Percentiles rank a stretch among this genome's conserved stretches.
Evolutionary conservation across 1,284 basidiomycete genomes (phyloP).

Genomic region (Peniophora sp.): DNA sequence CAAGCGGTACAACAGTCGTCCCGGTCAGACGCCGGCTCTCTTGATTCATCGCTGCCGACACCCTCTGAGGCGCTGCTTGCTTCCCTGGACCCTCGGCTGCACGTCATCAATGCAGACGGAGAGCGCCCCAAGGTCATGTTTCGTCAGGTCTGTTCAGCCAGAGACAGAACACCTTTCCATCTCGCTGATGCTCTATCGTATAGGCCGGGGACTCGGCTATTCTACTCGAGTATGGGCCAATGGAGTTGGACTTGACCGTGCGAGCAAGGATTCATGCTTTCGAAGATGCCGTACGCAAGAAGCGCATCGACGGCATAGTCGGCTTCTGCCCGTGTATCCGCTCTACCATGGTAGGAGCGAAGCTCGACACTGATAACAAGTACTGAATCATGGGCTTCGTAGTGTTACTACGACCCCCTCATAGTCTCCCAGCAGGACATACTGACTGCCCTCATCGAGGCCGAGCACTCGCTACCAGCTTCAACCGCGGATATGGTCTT

Average conservation of each 20-base stretch:
- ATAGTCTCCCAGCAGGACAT: conserved; percentile 32
- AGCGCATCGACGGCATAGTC: conserved; percentile 28
- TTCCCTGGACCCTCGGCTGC: neutral
- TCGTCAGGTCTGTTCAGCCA: conserved; percentile 29
- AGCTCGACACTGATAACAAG: neutral
- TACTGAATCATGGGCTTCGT: neutral
- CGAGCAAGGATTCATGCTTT: conserved; percentile 51
- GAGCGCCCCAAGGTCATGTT: conserved; percentile 28
- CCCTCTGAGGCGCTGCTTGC: neutral
- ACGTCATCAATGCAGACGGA: conserved; percentile 8
- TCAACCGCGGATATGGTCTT: conserved; percentile 36
- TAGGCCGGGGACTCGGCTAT: conserved; percentile 52
- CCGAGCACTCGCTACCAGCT: conserved; percentile 30
- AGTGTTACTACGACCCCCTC: conserved; percentile 45
- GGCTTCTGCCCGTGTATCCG: conserved; percentile 49
- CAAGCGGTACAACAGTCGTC: neutral
- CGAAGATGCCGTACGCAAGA: conserved; percentile 31
- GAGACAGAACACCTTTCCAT: neutral
- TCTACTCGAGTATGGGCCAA: conserved; percentile 49
- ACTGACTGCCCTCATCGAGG: conserved; percentile 29
- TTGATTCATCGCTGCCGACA: neutral
- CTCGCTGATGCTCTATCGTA: neutral
- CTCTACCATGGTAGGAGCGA: conserved; percentile 40
- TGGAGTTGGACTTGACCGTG: conserved; percentile 40
- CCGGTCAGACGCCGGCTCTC: neutral